Percentiles rank a stretch among this genome's conserved stretches.
Conservation (phyloP, 2,329 filamentous ascomycete species). For the Cercospora berteroae region DNA sequence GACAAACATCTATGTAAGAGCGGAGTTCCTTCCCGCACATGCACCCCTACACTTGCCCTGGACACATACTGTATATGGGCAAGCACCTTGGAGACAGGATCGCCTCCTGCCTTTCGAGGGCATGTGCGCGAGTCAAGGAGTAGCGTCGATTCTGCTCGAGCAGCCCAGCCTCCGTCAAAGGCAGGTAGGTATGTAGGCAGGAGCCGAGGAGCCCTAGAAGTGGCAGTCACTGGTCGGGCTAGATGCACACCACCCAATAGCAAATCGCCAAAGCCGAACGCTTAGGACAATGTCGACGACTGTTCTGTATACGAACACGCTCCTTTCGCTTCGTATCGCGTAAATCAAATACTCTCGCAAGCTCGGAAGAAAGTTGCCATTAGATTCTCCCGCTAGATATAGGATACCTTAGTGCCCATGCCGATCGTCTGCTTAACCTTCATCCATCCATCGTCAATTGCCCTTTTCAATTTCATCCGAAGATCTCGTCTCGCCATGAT, state of each 20-base stretch:
- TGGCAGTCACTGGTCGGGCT: too few relatives aligned
- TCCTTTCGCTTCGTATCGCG: background rate
- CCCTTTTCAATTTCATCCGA: conserved; percentile 68
- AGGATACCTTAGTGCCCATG: conserved; percentile 97
- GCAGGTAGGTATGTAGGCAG: background rate
- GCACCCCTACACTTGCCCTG: background rate
- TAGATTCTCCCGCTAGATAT: conserved; percentile 60
- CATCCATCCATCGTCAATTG: conserved; percentile 69
- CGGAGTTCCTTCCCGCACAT: background rate
- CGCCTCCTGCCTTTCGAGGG: background rate
- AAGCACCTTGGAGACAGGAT: background rate
- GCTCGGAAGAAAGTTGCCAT: background rate
- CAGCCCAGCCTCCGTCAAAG: background rate
- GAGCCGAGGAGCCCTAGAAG: background rate
- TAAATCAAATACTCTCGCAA: background rate
- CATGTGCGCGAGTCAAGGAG: background rate
- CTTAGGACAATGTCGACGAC: background rate
- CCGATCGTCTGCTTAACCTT: conserved; percentile 82
- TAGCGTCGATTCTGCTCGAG: background rate
- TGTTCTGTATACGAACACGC: background rate
- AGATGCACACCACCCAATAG: background rate
- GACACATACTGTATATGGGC: background rate
- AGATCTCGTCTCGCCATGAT: conserved; percentile 73
- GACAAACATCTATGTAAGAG: background rate
- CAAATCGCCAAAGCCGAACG: background rate